These are phyloP conservation scores for Nyctanthes arbortristis DNA, from an alignment of 257 asterid species.

Conservation along the genomic window DNA sequence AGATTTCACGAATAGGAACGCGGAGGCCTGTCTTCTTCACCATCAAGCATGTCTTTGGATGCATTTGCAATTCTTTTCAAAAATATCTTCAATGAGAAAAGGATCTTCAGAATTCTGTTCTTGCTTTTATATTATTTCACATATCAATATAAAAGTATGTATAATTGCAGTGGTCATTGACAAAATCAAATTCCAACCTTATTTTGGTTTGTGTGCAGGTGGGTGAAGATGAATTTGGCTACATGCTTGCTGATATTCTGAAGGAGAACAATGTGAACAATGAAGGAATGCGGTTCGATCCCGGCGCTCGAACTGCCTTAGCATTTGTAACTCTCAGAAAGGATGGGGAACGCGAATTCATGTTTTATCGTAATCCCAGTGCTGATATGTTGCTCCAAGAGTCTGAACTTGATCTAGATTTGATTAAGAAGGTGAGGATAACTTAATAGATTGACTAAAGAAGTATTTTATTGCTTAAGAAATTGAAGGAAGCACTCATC, in stretches of 20 bases:
- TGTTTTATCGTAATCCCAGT: constrained; percentile 98
- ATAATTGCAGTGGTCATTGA: background rate
- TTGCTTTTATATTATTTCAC: background rate
- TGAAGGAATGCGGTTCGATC: constrained; percentile 92
- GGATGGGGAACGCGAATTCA: constrained; percentile 97
- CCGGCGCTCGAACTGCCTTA: constrained; percentile 97
- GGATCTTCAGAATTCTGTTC: too few relatives aligned
- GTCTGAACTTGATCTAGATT: constrained; percentile 73
- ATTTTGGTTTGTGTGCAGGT: constrained; percentile 50
- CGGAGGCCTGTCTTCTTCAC: background rate
- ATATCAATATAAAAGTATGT: background rate
- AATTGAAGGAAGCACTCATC: background rate
- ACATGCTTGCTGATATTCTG: constrained; percentile 92
- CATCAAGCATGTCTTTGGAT: too few relatives aligned
- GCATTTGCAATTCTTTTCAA: too few relatives aligned
- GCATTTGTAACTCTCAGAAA: constrained; percentile 92
- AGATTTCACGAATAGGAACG: background rate
- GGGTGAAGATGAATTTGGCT: constrained; percentile 98
- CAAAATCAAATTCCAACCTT: constrained; percentile 1
- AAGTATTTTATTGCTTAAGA: background rate
- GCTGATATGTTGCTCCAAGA: constrained; percentile 94
- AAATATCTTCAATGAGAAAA: too few relatives aligned
- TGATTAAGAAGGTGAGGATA: constrained; percentile 72
- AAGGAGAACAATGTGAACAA: constrained; percentile 88
- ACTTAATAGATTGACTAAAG: background rate